Conservation (phyloP, 2,329 filamentous ascomycete species). For the Fusarium palustre region DNA sequence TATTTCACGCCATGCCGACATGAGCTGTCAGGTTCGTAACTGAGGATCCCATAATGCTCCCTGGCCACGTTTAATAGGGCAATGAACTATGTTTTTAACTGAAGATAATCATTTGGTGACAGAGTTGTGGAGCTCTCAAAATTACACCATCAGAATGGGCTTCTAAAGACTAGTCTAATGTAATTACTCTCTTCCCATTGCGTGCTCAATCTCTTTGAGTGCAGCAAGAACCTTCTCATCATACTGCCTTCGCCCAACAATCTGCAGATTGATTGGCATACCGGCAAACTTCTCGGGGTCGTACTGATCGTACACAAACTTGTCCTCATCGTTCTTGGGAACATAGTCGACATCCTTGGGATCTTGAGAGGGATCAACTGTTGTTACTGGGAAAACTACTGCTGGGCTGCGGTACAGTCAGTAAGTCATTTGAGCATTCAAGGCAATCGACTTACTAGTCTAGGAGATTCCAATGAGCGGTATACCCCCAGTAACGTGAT, state of each 20-base stretch:
- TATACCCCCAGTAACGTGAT: conserved; percentile 71
- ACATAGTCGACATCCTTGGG: conserved; percentile 40
- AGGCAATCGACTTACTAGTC: conserved; percentile 60
- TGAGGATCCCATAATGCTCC: too few relatives aligned
- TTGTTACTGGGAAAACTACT: conserved; percentile 68
- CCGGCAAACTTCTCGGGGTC: conserved; percentile 42
- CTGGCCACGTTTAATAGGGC: too few relatives aligned
- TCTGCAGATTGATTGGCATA: conserved; percentile 47
- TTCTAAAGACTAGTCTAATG: not conserved
- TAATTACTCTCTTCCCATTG: conserved; percentile 36
- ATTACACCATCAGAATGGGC: too few relatives aligned
- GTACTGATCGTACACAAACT: conserved; percentile 48
- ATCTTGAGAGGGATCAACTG: conserved; percentile 46
- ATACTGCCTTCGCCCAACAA: conserved; percentile 47
- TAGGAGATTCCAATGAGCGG: conserved; percentile 74
- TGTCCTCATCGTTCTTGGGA: conserved; percentile 47
- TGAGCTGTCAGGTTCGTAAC: too few relatives aligned
- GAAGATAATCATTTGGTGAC: fast-evolving
- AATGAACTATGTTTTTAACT: not conserved
- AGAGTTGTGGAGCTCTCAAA: not conserved
- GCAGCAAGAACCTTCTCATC: conserved; percentile 50
- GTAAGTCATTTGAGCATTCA: fast-evolving
- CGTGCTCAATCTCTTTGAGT: conserved; percentile 42
- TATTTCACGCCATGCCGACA: too few relatives aligned
- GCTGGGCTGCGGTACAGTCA: conserved; percentile 54